Evolutionary conservation across 257 asterid species (phyloP).

Genomic region (Euphrasia confusa): DNA sequence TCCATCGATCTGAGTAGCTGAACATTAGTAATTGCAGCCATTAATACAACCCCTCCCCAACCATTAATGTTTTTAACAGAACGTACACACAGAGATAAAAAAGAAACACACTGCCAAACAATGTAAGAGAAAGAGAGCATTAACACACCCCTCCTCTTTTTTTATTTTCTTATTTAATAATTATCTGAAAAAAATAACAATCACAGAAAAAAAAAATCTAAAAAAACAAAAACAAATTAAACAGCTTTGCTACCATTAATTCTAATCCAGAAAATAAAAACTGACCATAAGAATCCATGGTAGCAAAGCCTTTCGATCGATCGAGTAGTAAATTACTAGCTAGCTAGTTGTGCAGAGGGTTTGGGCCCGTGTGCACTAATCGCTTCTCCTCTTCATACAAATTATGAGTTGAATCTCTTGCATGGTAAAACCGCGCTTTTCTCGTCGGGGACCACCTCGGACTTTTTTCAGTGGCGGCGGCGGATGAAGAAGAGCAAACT

Average conservation of each 20-base stretch:
- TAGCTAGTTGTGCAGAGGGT: conserved; percentile 49
- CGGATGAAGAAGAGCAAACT: conserved; percentile 25
- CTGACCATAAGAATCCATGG: conserved; percentile 27
- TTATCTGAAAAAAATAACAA: not conserved
- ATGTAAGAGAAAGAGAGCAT: conserved; percentile 19
- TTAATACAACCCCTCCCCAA: conserved; percentile 25
- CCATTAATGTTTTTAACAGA: conserved; percentile 36
- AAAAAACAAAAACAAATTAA: no score
- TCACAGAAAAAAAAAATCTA: conserved; percentile 20
- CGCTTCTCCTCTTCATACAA: conserved; percentile 41
- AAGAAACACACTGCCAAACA: conserved; percentile 10
- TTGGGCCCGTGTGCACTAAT: conserved; percentile 54
- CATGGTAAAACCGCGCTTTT: conserved; percentile 34
- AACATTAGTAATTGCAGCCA: conserved; percentile 38
- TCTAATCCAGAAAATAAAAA: conserved; percentile 22
- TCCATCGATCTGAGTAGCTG: conserved; percentile 29
- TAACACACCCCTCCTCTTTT: conserved; percentile 12
- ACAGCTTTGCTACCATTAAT: conserved; percentile 44
- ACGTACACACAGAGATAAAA: conserved; percentile 28
- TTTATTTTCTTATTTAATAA: not conserved
- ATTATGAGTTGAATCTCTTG: conserved; percentile 20
- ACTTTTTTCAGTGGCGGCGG: conserved; percentile 19
- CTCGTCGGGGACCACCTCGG: conserved; percentile 37
- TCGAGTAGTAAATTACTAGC: not conserved
- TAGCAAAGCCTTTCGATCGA: conserved; percentile 22